These are phyloP conservation scores for Candida insectorum DNA, from an alignment of 805 yeast genomes.

Conservation along the genomic window DNA sequence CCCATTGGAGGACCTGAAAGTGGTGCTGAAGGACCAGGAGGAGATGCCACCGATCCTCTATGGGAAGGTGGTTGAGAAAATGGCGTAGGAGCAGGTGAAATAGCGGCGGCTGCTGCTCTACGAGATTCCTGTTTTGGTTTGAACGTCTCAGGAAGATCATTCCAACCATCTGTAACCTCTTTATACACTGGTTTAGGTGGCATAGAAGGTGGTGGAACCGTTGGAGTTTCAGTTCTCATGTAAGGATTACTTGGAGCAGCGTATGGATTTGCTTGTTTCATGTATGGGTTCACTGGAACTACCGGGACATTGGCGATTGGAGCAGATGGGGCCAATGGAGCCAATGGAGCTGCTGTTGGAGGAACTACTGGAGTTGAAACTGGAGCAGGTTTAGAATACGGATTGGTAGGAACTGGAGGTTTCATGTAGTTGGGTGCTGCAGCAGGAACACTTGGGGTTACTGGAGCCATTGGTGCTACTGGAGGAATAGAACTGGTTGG, in stretches of 20 bases:
- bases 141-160: conserved; percentile 59
- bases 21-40: conserved; percentile 12
- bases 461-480: conserved; percentile 3
- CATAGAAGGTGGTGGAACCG: conserved; percentile 18
- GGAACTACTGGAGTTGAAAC: background rate
- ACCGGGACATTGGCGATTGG: conserved; percentile 19
- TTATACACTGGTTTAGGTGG: conserved; percentile 29
- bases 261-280: conserved; percentile 13
- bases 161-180: conserved; percentile 66
- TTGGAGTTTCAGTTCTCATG: conserved; percentile 24
- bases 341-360: background rate
- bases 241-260: conserved; percentile 29
- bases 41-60: conserved; percentile 5
- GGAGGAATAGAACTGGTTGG: too few species aligned
- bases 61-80: conserved; percentile 18
- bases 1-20: conserved; percentile 16
- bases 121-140: conserved; percentile 38
- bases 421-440: conserved; percentile 10
- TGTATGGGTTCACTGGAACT: conserved; percentile 6
- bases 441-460: conserved; percentile 5
- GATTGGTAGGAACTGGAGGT: conserved; percentile 1
- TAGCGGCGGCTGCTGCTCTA: conserved; percentile 44
- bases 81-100: conserved; percentile 8
- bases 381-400: background rate
- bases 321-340: conserved; percentile 4